Evolutionary conservation across 306 rosid species (phyloP).

Genomic region (Citrullus amarus): DNA sequence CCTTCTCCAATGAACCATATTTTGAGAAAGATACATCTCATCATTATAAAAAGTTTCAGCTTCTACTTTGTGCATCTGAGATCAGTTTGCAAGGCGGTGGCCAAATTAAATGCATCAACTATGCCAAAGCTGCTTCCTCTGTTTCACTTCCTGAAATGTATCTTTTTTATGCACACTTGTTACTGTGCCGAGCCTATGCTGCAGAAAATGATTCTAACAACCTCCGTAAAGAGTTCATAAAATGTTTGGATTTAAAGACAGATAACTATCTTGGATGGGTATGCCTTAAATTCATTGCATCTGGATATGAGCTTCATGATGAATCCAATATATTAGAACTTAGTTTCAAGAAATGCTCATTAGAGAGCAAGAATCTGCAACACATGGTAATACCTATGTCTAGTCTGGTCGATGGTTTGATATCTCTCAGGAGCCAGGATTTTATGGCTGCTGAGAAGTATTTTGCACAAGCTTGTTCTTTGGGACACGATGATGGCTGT

Average conservation of each 20-base stretch:
- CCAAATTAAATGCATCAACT: constrained; percentile 37
- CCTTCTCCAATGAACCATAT: constrained; percentile 49
- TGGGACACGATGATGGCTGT: constrained; percentile 54
- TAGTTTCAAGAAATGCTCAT: constrained; percentile 33
- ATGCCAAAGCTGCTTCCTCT: constrained; percentile 55
- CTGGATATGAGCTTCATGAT: constrained; percentile 28
- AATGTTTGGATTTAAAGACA: constrained; percentile 66
- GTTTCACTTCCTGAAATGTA: constrained; percentile 46
- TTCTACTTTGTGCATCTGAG: constrained; percentile 87
- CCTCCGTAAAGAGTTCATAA: constrained; percentile 40
- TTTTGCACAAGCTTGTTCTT: constrained; percentile 55
- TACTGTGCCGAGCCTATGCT: constrained; percentile 66
- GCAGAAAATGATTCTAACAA: constrained; percentile 37
- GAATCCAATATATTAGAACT: constrained; percentile 33
- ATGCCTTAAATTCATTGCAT: constrained; percentile 68
- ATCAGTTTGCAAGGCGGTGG: constrained; percentile 62
- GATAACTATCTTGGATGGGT: constrained; percentile 69
- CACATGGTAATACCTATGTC: constrained; percentile 46
- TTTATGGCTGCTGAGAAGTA: constrained; percentile 59
- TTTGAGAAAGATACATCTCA: constrained; percentile 20
- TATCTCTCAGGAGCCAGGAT: constrained; percentile 42
- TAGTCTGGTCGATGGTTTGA: constrained; percentile 50
- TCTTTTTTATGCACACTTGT: constrained; percentile 70
- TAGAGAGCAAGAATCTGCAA: constrained; percentile 29
- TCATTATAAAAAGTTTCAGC: constrained; percentile 60